Evolutionary conservation across 2,329 filamentous ascomycete species (phyloP).

Genomic region (Ophiostoma fasciatum): DNA sequence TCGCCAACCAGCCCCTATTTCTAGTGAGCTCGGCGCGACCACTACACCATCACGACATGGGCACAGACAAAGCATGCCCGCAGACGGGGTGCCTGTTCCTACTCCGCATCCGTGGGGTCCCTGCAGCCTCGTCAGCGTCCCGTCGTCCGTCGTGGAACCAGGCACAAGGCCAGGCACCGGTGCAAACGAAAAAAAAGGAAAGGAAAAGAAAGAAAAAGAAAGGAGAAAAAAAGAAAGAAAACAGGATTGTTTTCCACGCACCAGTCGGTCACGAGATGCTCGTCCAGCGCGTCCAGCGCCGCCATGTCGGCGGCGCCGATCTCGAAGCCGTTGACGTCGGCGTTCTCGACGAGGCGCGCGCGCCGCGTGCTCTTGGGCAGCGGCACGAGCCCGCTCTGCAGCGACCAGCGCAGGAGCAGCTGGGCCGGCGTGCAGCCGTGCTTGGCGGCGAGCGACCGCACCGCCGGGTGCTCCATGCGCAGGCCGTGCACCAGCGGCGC

Average conservation of each 20-base stretch:
- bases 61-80: too few species aligned
- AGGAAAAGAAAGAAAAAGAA: not conserved
- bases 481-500: slow-evolving; percentile 59
- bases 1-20: too few species aligned
- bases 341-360: slow-evolving; percentile 51
- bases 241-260: slow-evolving; percentile 18
- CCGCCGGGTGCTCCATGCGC: slow-evolving; percentile 51
- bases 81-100: too few species aligned
- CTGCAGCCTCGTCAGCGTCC: too few species aligned
- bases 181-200: not conserved
- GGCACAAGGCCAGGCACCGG: too few species aligned
- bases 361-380: slow-evolving; percentile 56
- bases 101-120: too few species aligned
- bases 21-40: too few species aligned
- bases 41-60: too few species aligned
- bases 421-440: slow-evolving; percentile 60
- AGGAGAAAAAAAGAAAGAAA: not conserved
- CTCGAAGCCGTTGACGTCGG: slow-evolving; percentile 41
- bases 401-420: slow-evolving; percentile 60
- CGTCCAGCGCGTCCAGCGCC: slow-evolving; percentile 49
- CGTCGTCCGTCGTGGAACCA: too few species aligned
- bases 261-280: slow-evolving; percentile 59
- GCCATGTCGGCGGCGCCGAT: slow-evolving; percentile 50
- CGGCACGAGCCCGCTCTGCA: slow-evolving; percentile 60
- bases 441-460: slow-evolving; percentile 47